A percentile compares a stretch with the other conserved stretches of the same genome.
These are phyloP conservation scores for Hymenoscyphus infarciens DNA, from an alignment of 2,329 filamentous ascomycete genomes.

Conservation along the genomic window DNA sequence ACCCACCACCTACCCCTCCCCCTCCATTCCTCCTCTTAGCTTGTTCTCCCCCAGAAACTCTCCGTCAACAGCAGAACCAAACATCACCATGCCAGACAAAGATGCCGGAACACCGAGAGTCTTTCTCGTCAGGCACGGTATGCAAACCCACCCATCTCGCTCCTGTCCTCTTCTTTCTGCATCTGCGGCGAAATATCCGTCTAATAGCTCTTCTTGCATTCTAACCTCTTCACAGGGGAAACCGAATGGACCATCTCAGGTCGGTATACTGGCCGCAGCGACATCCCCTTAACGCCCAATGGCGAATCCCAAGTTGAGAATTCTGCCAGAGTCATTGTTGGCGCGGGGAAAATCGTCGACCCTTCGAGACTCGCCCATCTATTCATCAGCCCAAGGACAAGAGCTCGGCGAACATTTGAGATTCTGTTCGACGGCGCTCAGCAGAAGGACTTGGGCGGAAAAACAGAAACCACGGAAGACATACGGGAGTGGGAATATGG, in stretches of 20 bases:
- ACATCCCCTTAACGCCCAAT: conserved; percentile 39
- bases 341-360: conserved; percentile 45
- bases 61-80: not conserved
- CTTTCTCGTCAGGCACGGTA: conserved; percentile 41
- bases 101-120: conserved; percentile 38
- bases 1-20: not conserved
- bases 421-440: conserved; percentile 39
- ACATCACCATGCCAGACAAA: conserved; percentile 35
- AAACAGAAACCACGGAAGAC: conserved; percentile 39
- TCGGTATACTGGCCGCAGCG: conserved; percentile 43
- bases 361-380: conserved; percentile 43
- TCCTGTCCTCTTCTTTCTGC: not conserved
- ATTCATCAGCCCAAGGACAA: conserved; percentile 44
- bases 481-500: conserved; percentile 52
- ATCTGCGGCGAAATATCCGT: not conserved
- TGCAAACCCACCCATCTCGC: conserved; percentile 14
- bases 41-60: not conserved
- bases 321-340: conserved; percentile 43
- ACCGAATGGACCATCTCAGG: conserved; percentile 47
- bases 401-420: conserved; percentile 45
- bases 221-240: conserved; percentile 37
- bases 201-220: not conserved
- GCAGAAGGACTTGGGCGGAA: conserved; percentile 23
- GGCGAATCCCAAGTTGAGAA: conserved; percentile 43
- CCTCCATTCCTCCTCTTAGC: not conserved